These are phyloP conservation scores for Calocybe gangraenosa DNA, from an alignment of 768 basidiomycete genomes.

Conservation along the genomic window DNA sequence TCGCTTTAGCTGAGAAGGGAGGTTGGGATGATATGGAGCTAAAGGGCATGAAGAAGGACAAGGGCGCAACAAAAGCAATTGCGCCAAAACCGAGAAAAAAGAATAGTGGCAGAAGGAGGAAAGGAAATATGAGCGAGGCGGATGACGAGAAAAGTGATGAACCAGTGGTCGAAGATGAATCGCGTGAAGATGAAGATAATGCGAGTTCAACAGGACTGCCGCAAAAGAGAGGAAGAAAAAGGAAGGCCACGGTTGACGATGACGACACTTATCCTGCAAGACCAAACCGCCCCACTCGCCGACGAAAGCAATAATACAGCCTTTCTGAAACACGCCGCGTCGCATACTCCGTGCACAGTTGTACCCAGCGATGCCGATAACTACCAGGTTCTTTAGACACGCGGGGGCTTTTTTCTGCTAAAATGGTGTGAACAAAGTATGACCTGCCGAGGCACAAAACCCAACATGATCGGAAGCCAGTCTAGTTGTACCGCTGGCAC, in stretches of 20 bases:
- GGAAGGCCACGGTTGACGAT: slow-evolving; percentile 8
- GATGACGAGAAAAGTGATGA: slow-evolving; percentile 14
- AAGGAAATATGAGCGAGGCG: slow-evolving; percentile 1
- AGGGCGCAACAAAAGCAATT: slow-evolving; percentile 15
- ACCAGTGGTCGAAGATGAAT: slow-evolving; percentile 16
- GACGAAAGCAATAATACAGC: slow-evolving; percentile 3
- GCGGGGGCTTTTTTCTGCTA: too few relatives aligned
- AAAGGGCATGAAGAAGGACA: slow-evolving; percentile 30
- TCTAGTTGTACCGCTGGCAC: too few relatives aligned
- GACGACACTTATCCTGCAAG: slow-evolving; percentile 3
- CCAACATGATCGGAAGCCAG: too few relatives aligned
- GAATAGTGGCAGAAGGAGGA: background rate
- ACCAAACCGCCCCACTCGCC: slow-evolving; percentile 5
- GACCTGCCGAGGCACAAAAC: too few relatives aligned
- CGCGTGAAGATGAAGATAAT: slow-evolving; percentile 11
- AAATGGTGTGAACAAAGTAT: too few relatives aligned
- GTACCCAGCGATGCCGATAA: too few relatives aligned
- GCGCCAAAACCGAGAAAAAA: slow-evolving; percentile 19
- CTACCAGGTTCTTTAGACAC: too few relatives aligned
- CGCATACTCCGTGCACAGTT: too few relatives aligned
- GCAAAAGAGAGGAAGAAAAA: slow-evolving; percentile 13
- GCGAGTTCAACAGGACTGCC: slow-evolving; percentile 10
- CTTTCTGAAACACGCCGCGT: too few relatives aligned
- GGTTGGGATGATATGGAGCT: slow-evolving; percentile 67
- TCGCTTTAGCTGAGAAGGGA: slow-evolving; percentile 59